These are phyloP conservation scores for Penicillium crustosum DNA, from an alignment of 2,329 filamentous ascomycete species.

Conservation along the genomic window DNA sequence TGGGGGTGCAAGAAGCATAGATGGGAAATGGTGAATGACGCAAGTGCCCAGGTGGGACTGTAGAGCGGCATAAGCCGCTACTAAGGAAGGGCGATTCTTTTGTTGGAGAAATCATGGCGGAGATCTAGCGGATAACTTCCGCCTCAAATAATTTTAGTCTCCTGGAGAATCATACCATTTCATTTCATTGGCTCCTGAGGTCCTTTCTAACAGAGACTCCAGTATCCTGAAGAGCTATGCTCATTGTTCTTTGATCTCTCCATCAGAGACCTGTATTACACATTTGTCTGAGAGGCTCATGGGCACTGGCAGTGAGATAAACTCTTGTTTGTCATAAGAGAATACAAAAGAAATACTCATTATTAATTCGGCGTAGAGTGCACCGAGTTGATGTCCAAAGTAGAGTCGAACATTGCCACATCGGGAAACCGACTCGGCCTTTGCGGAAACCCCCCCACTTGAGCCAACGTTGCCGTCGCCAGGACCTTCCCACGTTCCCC, in stretches of 20 bases:
- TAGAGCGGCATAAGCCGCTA: background rate
- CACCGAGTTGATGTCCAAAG: constrained; percentile 1
- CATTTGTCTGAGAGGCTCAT: background rate
- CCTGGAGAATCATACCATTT: background rate
- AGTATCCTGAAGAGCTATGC: background rate
- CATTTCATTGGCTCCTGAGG: background rate
- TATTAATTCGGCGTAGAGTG: constrained; percentile 7
- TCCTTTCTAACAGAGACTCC: background rate
- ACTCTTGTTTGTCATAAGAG: background rate
- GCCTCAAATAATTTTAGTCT: background rate
- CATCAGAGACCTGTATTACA: background rate
- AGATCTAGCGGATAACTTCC: background rate
- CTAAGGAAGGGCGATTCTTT: no score
- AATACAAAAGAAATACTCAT: background rate
- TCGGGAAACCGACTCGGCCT: constrained; percentile 15
- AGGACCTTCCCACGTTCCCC: constrained; percentile 39
- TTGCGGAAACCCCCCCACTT: constrained; percentile 51
- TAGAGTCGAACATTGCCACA: background rate
- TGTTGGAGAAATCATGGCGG: background rate
- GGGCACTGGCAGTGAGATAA: background rate
- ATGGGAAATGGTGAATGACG: background rate
- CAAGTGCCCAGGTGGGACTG: background rate
- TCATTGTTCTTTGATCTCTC: background rate
- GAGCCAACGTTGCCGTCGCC: constrained; percentile 39
- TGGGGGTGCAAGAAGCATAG: constrained; percentile 24